phyloP scores from a whole-genome alignment of 2,329 filamentous ascomycete genomes.

The Fusarium mangiferae region DNA sequence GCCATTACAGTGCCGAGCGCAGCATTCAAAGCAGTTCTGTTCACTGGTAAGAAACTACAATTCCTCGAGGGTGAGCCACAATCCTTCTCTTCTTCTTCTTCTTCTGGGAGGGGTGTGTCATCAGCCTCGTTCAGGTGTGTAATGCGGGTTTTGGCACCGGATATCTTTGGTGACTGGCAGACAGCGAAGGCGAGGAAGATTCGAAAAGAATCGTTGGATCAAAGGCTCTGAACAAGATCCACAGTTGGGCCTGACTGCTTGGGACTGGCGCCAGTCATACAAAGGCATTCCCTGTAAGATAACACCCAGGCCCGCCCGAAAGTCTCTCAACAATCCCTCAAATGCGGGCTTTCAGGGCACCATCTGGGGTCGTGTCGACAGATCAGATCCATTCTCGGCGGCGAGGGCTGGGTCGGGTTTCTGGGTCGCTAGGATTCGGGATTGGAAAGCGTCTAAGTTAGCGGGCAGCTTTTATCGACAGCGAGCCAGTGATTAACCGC shows the following conservation, averaged over 20 bases:
- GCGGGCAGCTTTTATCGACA: constrained; percentile 21
- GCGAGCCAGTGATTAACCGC: constrained; percentile 32
- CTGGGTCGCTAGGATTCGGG: constrained; percentile 29
- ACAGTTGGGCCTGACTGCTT: constrained; percentile 54
- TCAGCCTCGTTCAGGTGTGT: constrained; percentile 29
- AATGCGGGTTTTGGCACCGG: constrained; percentile 7
- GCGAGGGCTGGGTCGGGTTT: constrained; percentile 34
- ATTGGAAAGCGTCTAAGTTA: constrained; percentile 20
- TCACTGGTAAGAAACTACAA: background rate
- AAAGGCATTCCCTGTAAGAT: constrained; percentile 41
- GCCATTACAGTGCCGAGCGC: background rate
- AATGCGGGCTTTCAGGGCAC: constrained; percentile 37
- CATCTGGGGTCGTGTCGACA: constrained; percentile 44
- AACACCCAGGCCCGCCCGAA: constrained; percentile 27
- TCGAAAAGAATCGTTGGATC: constrained; percentile 39
- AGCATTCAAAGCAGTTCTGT: background rate
- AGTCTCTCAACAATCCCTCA: constrained; percentile 33
- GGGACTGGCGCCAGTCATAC: constrained; percentile 36
- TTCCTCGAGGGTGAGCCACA: constrained; percentile 2
- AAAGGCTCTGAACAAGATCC: constrained; percentile 41
- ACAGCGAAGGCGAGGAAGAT: constrained; percentile 28
- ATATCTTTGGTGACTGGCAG: constrained; percentile 34
- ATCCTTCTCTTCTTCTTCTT: background rate
- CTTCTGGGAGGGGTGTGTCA: constrained; percentile 14
- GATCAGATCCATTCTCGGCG: constrained; percentile 47